Evolutionary conservation across 768 basidiomycete genomes (phyloP).

Genomic region (Pleurotus eryngii): DNA sequence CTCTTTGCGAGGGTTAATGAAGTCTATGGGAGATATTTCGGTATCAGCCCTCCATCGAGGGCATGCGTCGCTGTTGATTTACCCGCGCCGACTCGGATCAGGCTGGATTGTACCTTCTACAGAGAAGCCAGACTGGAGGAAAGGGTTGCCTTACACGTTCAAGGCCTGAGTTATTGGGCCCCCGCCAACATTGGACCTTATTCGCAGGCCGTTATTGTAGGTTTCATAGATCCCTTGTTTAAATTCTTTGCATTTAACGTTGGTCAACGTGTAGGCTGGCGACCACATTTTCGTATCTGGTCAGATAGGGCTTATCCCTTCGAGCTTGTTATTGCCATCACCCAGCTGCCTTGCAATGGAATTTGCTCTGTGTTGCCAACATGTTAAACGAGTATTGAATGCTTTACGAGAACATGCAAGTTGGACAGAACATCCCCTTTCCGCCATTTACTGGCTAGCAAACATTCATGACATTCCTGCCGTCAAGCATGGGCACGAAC

Average conservation of each 20-base stretch:
- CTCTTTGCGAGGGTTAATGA: constrained; percentile 76
- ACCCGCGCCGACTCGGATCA: constrained; percentile 50
- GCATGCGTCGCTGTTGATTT: constrained; percentile 89
- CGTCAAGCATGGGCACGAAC: constrained; percentile 37
- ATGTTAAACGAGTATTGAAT: constrained; percentile 63
- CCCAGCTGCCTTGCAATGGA: constrained; percentile 59
- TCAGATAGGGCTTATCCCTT: constrained; percentile 89
- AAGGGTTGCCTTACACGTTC: constrained; percentile 86
- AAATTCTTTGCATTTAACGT: background rate
- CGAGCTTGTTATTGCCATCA: constrained; percentile 62
- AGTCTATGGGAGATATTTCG: constrained; percentile 80
- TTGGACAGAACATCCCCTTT: constrained; percentile 63
- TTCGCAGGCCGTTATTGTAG: constrained; percentile 85
- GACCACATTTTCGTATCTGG: constrained; percentile 87
- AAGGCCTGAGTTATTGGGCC: constrained; percentile 97
- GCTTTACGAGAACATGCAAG: constrained; percentile 55
- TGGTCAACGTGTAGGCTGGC: constrained; percentile 47
- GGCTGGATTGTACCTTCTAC: constrained; percentile 83
- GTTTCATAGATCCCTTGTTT: constrained; percentile 16
- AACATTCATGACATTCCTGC: constrained; percentile 32
- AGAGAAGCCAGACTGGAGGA: constrained; percentile 33
- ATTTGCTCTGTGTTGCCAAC: constrained; percentile 75
- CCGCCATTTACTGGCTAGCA: constrained; percentile 72
- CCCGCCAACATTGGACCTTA: constrained; percentile 99
- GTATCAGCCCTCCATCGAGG: constrained; percentile 86